Conservation (phyloP, 2,329 filamentous ascomycete genomes). For the Neobulgaria alba region DNA sequence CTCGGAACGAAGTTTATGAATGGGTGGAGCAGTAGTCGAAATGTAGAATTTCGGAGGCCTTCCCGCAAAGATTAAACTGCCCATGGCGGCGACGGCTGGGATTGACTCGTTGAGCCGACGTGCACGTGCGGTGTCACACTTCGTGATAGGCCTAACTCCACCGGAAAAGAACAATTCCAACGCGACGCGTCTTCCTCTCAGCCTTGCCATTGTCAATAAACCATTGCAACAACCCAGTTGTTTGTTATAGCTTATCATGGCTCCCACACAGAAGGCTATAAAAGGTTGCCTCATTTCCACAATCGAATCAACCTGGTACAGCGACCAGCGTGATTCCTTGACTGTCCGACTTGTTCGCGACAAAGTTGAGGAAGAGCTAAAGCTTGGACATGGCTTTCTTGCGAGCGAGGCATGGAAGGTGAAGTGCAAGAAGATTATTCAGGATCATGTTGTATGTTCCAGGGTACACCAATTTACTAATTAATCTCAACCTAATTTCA, state of each 20-base stretch:
- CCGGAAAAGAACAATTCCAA: too few species aligned
- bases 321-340: slow-evolving; percentile 34
- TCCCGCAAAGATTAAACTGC: too few species aligned
- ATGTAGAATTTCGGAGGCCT: too few species aligned
- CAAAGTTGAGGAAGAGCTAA: slow-evolving; percentile 39
- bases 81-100: too few species aligned
- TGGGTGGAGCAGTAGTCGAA: too few species aligned
- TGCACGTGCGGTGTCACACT: too few species aligned
- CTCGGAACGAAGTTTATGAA: too few species aligned
- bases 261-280: neutral
- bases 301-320: slow-evolving; percentile 17
- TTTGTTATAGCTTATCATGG: neutral
- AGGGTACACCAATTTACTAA: neutral
- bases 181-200: neutral
- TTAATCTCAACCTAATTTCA: slow-evolving; percentile 1
- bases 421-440: slow-evolving; percentile 50
- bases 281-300: neutral
- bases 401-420: slow-evolving; percentile 44
- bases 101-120: too few species aligned
- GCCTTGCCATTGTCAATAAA: neutral
- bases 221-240: neutral
- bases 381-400: slow-evolving; percentile 44
- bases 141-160: too few species aligned
- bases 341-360: slow-evolving; percentile 51
- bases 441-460: slow-evolving; percentile 41